A percentile compares a stretch with the other conserved stretches of the same genome.
Conservation (phyloP, 31 red algal species). For the Odonthalia washingtoniensis region DNA sequence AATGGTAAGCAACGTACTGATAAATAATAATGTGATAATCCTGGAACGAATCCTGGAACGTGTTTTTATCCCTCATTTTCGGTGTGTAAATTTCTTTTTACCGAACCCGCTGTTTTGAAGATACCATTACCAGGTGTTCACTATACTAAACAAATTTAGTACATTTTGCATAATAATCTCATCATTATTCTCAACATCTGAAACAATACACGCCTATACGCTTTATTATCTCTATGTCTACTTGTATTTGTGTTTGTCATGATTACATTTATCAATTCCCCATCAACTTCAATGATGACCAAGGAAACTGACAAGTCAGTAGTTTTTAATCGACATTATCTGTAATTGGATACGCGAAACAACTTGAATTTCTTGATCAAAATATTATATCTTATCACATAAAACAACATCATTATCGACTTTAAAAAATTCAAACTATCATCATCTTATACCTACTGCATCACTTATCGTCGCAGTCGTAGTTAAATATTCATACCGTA, state of each 20-base stretch:
- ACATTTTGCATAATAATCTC: no score
- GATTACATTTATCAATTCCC: not conserved
- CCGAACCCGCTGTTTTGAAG: no score
- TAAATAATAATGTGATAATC: no score
- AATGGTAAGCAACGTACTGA: no score
- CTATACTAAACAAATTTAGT: no score
- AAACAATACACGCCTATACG: not conserved
- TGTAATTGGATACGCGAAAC: not conserved
- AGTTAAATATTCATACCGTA: constrained; percentile 72
- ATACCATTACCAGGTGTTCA: no score
- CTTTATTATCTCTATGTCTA: not conserved
- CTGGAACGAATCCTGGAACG: no score
- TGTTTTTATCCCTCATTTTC: no score
- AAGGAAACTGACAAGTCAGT: not conserved
- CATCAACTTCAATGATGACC: not conserved
- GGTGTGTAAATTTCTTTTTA: no score
- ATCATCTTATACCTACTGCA: not conserved
- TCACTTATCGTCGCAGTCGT: constrained; percentile 22
- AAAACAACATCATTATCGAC: not conserved
- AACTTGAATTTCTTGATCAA: no score
- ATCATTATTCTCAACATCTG: not conserved
- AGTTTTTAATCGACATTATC: not conserved
- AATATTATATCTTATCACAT: not conserved
- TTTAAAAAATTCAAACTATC: not conserved
- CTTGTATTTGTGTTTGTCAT: not conserved